These are phyloP conservation scores for Gaeumannomyces tritici DNA, from an alignment of 2,329 filamentous ascomycete species.

Conservation along the genomic window DNA sequence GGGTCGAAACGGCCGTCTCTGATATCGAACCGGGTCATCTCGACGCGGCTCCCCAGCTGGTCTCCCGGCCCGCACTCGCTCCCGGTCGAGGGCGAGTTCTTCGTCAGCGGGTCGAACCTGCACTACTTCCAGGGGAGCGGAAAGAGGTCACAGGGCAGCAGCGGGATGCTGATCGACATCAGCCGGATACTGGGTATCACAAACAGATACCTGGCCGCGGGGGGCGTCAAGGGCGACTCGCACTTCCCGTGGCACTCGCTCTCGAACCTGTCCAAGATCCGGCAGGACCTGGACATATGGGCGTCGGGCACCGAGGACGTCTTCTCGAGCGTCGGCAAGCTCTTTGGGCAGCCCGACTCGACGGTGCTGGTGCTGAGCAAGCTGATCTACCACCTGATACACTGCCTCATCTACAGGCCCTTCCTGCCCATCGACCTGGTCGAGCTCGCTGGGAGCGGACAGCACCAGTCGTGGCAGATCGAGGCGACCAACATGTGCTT, in stretches of 20 bases:
- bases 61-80: conserved; percentile 50
- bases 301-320: conserved; percentile 71
- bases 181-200: conserved; percentile 73
- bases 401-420: conserved; percentile 78
- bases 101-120: conserved; percentile 68
- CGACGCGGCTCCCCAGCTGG: conserved; percentile 69
- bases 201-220: conserved; percentile 74
- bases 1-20: conserved; percentile 77
- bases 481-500: conserved; percentile 83
- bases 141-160: conserved; percentile 65
- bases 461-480: conserved; percentile 89
- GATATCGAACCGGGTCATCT: conserved; percentile 66
- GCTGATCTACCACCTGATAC: conserved; percentile 76
- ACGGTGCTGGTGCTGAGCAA: conserved; percentile 75
- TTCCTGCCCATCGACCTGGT: conserved; percentile 78
- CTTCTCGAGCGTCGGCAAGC: conserved; percentile 63
- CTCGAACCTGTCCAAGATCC: conserved; percentile 77
- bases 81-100: conserved; percentile 68
- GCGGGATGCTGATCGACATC: conserved; percentile 76
- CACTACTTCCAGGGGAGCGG: conserved; percentile 61
- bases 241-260: conserved; percentile 87
- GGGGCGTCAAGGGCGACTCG: conserved; percentile 79
- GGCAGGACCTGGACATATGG: conserved; percentile 79
- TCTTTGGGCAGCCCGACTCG: conserved; percentile 72
- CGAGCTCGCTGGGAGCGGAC: conserved; percentile 68